phyloP scores from a whole-genome alignment of 345 rosid genomes.

The Turritis glabra region DNA sequence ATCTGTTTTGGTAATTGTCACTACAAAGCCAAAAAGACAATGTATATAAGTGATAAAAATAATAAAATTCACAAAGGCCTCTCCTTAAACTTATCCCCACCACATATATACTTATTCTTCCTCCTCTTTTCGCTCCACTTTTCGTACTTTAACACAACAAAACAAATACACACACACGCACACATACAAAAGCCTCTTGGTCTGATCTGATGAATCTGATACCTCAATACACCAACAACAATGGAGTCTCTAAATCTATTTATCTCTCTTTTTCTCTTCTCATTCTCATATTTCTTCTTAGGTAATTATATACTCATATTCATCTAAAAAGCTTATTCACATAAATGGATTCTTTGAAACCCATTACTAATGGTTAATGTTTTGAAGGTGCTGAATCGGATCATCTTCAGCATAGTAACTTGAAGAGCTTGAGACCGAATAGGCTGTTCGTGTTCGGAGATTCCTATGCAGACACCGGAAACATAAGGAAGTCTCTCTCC shows the following conservation, averaged over 20 bases:
- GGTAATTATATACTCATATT: slow-evolving; percentile 13
- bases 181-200: slow-evolving; percentile 10
- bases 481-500: slow-evolving; percentile 36
- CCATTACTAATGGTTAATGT: background rate
- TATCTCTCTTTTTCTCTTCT: slow-evolving; percentile 22
- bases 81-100: slow-evolving; percentile 28
- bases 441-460: slow-evolving; percentile 67
- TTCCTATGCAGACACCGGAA: slow-evolving; percentile 66
- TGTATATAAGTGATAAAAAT: background rate
- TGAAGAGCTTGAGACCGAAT: slow-evolving; percentile 36
- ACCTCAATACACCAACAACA: slow-evolving; percentile 3
- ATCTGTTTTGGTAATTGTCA: background rate
- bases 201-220: slow-evolving; percentile 27
- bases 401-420: slow-evolving; percentile 5
- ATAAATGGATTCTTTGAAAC: background rate
- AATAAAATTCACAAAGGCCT: background rate
- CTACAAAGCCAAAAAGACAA: slow-evolving; percentile 7
- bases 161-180: background rate
- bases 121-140: slow-evolving; percentile 35
- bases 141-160: slow-evolving; percentile 15
- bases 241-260: slow-evolving; percentile 22
- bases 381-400: slow-evolving; percentile 30
- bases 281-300: slow-evolving; percentile 8
- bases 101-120: slow-evolving; percentile 22
- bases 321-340: background rate